Evolutionary conservation across 2,329 filamentous ascomycete genomes (phyloP), one percentile per base, ranked within the genome.

Genomic region (Xylaria sp.): DNA sequence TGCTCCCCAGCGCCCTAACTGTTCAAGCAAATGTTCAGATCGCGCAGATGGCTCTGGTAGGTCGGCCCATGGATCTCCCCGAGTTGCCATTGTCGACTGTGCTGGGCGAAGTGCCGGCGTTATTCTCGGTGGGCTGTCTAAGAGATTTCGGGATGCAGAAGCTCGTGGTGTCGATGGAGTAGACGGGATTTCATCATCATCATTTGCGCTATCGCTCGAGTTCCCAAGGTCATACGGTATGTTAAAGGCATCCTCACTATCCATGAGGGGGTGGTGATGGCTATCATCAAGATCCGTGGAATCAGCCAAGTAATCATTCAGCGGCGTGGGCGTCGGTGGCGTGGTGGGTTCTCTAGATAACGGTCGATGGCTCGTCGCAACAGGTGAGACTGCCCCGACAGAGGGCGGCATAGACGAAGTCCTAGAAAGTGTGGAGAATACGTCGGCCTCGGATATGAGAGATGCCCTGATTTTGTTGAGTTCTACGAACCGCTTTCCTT

Each of bases 381-480:
- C 72, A 5, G 81, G 74, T 6, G 84, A 86, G 51, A 77, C 78
- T 4, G 80, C 80, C 61, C 81, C 79, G 5, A 78, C 76, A 2
- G 89, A 87, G 1, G 87, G 89, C 5, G 83, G 82, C 67, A 86
- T 78, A 1, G 86, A 84, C 1, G 87, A 83, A 3, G 85, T 85
- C 43, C 82, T 82, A 11, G 84, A 83, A 40, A 89, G 75, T 9
- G 82, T 82, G 3, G 87, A 85, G 61, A 91, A 90, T 40, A 87
- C 82, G 49, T 86, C 87, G 17, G 87, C 85, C 68, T 92, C 88
- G 2, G 88, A 89, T 42, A 91, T 87, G 28, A 92, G 74, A 66
- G 84, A 85, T 14, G 87, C 89, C 21, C 85, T 83, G 33, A 92
- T 84, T 53, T 84, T 84, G 15, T 84, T 82, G n/a, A 92, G 77